phyloP scores from a whole-genome alignment of 768 basidiomycete genomes.

The Rhodotorula paludigena region DNA sequence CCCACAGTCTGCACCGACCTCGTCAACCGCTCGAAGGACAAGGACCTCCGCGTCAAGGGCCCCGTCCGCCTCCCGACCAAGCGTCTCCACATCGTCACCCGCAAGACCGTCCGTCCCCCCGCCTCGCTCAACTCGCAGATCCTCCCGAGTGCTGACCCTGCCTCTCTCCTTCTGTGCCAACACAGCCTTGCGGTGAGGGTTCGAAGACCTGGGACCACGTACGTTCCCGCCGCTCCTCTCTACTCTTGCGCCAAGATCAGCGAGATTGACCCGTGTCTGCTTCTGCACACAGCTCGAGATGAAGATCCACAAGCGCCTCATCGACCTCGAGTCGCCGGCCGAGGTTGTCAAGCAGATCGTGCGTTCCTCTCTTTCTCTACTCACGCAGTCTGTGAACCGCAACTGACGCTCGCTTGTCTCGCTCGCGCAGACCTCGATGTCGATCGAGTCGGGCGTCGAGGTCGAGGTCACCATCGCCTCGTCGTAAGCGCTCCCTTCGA shows the following conservation, averaged over 20 bases:
- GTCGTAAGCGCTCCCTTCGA: not conserved
- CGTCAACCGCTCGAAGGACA: constrained; percentile 98
- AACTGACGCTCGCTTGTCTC: constrained; percentile 5
- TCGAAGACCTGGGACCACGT: constrained; percentile 98
- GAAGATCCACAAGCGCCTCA: constrained; percentile 98
- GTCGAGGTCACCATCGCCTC: constrained; percentile 51
- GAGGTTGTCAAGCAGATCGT: constrained; percentile 99
- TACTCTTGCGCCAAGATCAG: not conserved
- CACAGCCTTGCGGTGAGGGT: constrained; percentile 97
- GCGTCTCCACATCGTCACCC: constrained; percentile 96
- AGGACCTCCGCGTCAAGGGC: constrained; percentile 97
- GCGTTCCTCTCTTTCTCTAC: constrained; percentile 46
- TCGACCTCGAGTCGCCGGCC: constrained; percentile 96
- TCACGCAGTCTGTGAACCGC: not conserved
- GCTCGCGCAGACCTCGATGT: constrained; percentile 77
- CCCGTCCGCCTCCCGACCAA: constrained; percentile 99
- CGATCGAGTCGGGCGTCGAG: constrained; percentile 97
- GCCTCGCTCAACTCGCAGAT: not conserved
- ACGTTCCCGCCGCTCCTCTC: not conserved
- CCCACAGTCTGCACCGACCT: constrained; percentile 82
- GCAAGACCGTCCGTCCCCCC: constrained; percentile 76
- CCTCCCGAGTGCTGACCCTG: not conserved
- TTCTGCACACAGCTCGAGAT: constrained; percentile 65
- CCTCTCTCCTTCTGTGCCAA: constrained; percentile 14
- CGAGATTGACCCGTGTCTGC: not conserved